Conservation (phyloP, 2,329 filamentous ascomycete genomes). For the Madurella fahalii region DNA sequence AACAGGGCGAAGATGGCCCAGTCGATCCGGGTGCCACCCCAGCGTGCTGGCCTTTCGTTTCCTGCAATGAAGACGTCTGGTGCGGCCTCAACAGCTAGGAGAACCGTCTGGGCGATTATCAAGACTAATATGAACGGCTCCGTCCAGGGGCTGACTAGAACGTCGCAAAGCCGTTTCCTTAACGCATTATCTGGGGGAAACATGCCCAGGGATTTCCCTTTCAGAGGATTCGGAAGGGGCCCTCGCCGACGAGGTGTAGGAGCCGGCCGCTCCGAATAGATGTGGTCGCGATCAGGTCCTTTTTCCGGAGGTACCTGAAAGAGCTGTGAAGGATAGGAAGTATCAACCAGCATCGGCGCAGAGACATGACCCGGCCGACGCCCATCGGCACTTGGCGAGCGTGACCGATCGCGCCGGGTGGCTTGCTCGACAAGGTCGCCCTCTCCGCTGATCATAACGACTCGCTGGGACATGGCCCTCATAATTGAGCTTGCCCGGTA, state of each 20-base stretch:
- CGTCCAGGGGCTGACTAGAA: constrained; percentile 80
- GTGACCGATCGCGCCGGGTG: constrained; percentile 57
- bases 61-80: constrained; percentile 63
- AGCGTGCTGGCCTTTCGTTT: constrained; percentile 56
- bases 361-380: constrained; percentile 48
- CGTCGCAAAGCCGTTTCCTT: constrained; percentile 70
- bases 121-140: constrained; percentile 83
- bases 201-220: constrained; percentile 79
- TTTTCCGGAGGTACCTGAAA: constrained; percentile 44
- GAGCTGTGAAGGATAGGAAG: constrained; percentile 49
- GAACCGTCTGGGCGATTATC: constrained; percentile 80
- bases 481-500: constrained; percentile 70
- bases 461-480: constrained; percentile 88
- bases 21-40: constrained; percentile 68
- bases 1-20: constrained; percentile 81
- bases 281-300: constrained; percentile 30
- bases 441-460: constrained; percentile 96
- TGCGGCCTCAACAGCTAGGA: constrained; percentile 81
- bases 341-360: constrained; percentile 41
- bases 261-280: constrained; percentile 30
- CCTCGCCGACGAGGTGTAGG: constrained; percentile 30
- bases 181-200: constrained; percentile 76
- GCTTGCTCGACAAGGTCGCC: constrained; percentile 75
- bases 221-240: constrained; percentile 68
- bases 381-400: constrained; percentile 49